Base-by-base conservation (phyloP, 2,329 filamentous ascomycete species). In the Tolypocladium tundrense region DNA sequence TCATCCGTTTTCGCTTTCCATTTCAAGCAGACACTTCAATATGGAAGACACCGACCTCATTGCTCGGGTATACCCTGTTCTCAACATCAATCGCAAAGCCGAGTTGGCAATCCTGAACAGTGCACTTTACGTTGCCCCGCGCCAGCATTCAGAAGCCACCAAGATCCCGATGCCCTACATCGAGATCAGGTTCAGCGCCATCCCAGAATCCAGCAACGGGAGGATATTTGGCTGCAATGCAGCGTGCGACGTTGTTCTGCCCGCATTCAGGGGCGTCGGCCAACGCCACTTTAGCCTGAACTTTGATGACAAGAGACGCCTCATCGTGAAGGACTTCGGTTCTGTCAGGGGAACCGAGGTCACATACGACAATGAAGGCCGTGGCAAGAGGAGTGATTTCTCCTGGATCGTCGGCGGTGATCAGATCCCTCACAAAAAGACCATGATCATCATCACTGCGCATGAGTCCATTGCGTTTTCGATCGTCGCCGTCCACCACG, bases 331-430 rank as follows among this genome's bases (percentile, higher is more conserved):
- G 45, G 65, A 66, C 54, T 54, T 57, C 53, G n/a, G 31, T 19
- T 66, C 64, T 45, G 10, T 40, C 1, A 6, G 1, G 7, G 65
- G 64, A 24, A 65, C 62, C 21, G 31, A 61, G 41, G 65, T 66
- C 53, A 63, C 58, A 14, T 66, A 66, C 42, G 54, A 60, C 37
- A 31, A 54, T 0, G 40, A 58, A 24, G 62, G 59, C 9, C 1
- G 53, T 3, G 63, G 61, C 19, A 27, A 1, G 14, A 60, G 63
- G 13, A 57, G 60, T 1, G 4, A 56, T 11, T 31, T 31, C 27
- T 31, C 4, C 27, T 31, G 27, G 27, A 6, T 31, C 27, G 27
- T 31, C 4, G 27, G 27, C 27, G 27, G 27, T 1, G 27, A 31
- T 6, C 1, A 6, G 1, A 6, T 31, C 27, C 4, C 6, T 31